These are phyloP conservation scores for Aspergillus transmontanensis DNA, from an alignment of 2,329 filamentous ascomycete genomes.

Conservation along the genomic window DNA sequence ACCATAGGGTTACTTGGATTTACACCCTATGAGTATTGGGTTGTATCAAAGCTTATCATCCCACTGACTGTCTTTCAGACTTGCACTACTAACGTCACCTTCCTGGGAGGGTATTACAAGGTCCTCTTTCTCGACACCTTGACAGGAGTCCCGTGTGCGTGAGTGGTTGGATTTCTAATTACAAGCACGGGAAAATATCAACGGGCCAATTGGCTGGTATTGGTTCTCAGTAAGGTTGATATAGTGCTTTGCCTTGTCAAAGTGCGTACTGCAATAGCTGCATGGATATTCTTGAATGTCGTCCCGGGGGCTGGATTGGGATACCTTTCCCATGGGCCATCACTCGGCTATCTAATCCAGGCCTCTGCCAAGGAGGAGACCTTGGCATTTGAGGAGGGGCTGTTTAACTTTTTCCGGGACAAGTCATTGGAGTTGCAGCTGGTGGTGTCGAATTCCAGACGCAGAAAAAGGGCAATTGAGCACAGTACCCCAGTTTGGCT, in stretches of 20 bases:
- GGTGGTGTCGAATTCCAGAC: conserved; percentile 73
- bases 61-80: no score
- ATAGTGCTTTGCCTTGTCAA: neutral
- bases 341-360: conserved; percentile 66
- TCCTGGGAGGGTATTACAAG: conserved; percentile 41
- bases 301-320: conserved; percentile 64
- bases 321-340: conserved; percentile 59
- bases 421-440: conserved; percentile 66
- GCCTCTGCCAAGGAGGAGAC: conserved; percentile 54
- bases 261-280: conserved; percentile 24
- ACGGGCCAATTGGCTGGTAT: neutral
- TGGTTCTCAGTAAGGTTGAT: neutral
- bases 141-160: neutral
- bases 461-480: no score
- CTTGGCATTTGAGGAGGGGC: conserved; percentile 61
- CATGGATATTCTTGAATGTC: conserved; percentile 65
- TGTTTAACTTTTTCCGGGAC: conserved; percentile 71
- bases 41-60: no score
- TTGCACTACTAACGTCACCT: conserved; percentile 19
- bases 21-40: no score
- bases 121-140: neutral
- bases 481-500: no score
- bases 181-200: neutral
- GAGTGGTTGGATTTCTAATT: neutral
- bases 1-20: no score